A percentile compares a stretch with the other conserved stretches of the same genome.
Evolutionary conservation across 495 filamentous ascomycete genomes (phyloP).

Genomic region (Sphaerosporella brunnea): DNA sequence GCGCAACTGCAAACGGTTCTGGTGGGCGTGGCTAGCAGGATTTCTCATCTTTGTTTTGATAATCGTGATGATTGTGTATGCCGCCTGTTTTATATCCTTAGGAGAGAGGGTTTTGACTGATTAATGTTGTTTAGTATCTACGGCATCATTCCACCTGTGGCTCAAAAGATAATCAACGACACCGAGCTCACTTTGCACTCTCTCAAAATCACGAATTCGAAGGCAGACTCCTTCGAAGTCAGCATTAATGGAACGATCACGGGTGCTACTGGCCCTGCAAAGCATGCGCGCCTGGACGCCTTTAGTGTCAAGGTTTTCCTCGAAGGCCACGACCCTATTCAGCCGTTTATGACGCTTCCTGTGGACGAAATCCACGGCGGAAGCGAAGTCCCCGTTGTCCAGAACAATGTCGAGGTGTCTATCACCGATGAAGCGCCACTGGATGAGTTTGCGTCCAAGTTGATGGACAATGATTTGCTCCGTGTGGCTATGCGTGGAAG

Average conservation of each 20-base stretch:
- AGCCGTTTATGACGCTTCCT: constrained; percentile 14
- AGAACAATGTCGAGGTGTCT: constrained; percentile 6
- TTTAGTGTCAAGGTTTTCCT: constrained; percentile 16
- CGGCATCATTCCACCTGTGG: constrained; percentile 20
- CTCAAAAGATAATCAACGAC: constrained; percentile 20
- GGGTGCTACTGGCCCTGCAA: constrained; percentile 16
- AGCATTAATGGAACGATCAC: constrained; percentile 19
- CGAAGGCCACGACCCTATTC: constrained; percentile 3
- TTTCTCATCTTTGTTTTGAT: neutral
- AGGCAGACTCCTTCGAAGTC: constrained; percentile 11
- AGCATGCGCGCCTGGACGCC: constrained; percentile 12
- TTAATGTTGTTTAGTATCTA: too few species aligned
- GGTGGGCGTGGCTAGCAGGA: neutral
- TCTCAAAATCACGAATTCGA: constrained; percentile 16
- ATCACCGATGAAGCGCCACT: constrained; percentile 9
- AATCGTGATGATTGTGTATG: neutral
- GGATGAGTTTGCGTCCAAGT: constrained; percentile 10
- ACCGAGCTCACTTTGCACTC: constrained; percentile 17
- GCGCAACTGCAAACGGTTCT: neutral
- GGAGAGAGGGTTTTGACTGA: too few species aligned
- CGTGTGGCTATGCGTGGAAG: constrained; percentile 13
- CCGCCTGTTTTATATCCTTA: too few species aligned
- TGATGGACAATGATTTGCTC: constrained; percentile 13
- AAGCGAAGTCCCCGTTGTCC: constrained; percentile 13
- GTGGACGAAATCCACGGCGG: constrained; percentile 13